A percentile compares a stretch with the other conserved stretches of the same genome.
These are phyloP conservation scores for Penicillium macrosclerotiorum DNA, from an alignment of 495 filamentous ascomycete species.

Conservation along the genomic window DNA sequence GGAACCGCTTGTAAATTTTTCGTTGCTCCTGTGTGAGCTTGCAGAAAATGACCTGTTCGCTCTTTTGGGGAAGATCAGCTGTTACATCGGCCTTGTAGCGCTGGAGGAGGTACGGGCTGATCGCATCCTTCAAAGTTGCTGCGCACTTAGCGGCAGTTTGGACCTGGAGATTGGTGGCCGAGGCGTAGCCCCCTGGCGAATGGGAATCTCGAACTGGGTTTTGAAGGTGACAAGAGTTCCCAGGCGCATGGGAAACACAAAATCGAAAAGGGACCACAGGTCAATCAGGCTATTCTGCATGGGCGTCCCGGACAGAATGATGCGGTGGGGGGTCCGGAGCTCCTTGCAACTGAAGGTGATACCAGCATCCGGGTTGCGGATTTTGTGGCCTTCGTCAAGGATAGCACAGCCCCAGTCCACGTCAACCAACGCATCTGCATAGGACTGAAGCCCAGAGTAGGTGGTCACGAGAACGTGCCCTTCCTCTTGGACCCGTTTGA, in stretches of 20 bases:
- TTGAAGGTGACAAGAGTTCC: constrained; percentile 89
- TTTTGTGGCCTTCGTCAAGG: constrained; percentile 96
- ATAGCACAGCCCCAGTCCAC: constrained; percentile 91
- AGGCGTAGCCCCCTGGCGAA: constrained; percentile 90
- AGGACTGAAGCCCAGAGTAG: constrained; percentile 88
- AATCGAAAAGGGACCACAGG: constrained; percentile 96
- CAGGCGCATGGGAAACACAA: constrained; percentile 91
- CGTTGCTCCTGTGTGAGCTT: constrained; percentile 77
- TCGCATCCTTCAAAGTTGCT: constrained; percentile 83
- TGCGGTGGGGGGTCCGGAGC: constrained; percentile 77
- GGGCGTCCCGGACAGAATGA: constrained; percentile 93
- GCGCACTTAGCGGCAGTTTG: constrained; percentile 89
- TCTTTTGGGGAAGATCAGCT: constrained; percentile 89
- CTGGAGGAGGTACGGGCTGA: constrained; percentile 90
- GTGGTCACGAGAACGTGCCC: constrained; percentile 94
- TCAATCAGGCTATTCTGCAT: constrained; percentile 98
- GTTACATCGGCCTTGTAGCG: constrained; percentile 92
- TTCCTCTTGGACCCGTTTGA: constrained; percentile 76
- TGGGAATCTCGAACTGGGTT: constrained; percentile 86
- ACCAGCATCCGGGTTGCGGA: constrained; percentile 88
- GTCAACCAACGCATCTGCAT: constrained; percentile 72
- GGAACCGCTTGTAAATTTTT: constrained; percentile 72
- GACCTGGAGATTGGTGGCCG: constrained; percentile 87
- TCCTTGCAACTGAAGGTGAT: constrained; percentile 94
- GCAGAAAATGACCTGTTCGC: constrained; percentile 92